These are phyloP conservation scores for Arabis alpina DNA, from an alignment of 345 rosid species.

Conservation along the genomic window DNA sequence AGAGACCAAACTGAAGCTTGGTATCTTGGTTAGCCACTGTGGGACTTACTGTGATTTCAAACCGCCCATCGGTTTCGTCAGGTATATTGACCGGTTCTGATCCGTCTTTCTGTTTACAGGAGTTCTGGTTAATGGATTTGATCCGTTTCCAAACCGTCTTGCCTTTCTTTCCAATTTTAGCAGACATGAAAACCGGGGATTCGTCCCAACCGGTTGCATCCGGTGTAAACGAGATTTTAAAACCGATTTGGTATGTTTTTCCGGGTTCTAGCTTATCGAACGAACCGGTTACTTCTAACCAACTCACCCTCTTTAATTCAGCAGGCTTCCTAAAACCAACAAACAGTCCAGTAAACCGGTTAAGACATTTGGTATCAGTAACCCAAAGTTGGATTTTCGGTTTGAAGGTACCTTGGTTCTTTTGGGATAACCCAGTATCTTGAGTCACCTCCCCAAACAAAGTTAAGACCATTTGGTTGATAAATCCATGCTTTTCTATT, in stretches of 20 bases:
- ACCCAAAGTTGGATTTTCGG: background rate
- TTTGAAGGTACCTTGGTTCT: constrained; percentile 24
- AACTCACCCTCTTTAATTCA: constrained; percentile 55
- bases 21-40: background rate
- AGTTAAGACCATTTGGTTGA: constrained; percentile 38
- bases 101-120: constrained; percentile 4
- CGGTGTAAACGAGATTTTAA: constrained; percentile 41
- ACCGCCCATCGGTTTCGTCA: background rate
- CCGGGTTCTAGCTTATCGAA: background rate
- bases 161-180: constrained; percentile 58
- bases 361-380: background rate
- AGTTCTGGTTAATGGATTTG: constrained; percentile 33
- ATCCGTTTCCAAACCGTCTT: constrained; percentile 44
- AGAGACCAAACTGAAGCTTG: constrained; percentile 61
- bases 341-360: background rate
- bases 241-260: constrained; percentile 42
- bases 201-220: constrained; percentile 56
- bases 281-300: constrained; percentile 64
- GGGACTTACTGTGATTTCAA: constrained; percentile 17
- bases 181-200: constrained; percentile 58
- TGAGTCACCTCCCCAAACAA: constrained; percentile 42
- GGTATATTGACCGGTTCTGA: constrained; percentile 24
- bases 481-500: constrained; percentile 28
- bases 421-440: constrained; percentile 41
- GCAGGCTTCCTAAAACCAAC: constrained; percentile 36